phyloP scores from a whole-genome alignment of 2,329 filamentous ascomycete species.

The Penicillium sp. region DNA sequence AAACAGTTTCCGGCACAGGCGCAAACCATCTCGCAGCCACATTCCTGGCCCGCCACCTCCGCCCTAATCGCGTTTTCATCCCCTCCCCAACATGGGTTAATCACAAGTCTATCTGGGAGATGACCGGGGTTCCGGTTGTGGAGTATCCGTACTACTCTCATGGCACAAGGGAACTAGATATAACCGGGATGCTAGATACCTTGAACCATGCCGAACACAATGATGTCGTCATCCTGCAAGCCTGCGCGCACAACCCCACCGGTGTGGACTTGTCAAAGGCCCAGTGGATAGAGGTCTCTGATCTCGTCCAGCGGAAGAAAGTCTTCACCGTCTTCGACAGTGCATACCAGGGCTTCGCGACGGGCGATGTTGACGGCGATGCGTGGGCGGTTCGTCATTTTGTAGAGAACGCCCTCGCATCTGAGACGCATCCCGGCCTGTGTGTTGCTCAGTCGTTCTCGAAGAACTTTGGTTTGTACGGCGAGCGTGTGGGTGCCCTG shows the following conservation, averaged over 20 bases:
- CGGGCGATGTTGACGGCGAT: constrained; percentile 61
- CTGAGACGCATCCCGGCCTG: neutral
- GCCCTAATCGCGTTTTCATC: neutral
- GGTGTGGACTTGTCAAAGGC: constrained; percentile 69
- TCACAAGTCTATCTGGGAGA: neutral
- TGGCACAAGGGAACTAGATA: neutral
- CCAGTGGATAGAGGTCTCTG: constrained; percentile 80
- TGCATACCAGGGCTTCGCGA: constrained; percentile 88
- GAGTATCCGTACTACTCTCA: neutral
- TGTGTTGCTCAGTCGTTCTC: constrained; percentile 39
- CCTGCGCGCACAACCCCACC: constrained; percentile 94
- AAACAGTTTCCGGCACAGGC: neutral
- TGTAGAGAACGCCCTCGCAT: neutral
- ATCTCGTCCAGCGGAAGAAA: constrained; percentile 66
- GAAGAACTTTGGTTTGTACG: neutral
- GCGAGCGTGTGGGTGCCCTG: neutral
- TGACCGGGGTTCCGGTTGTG: neutral
- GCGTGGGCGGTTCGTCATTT: constrained; percentile 79
- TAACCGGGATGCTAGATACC: neutral
- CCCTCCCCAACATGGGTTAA: neutral
- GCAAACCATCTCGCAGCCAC: neutral
- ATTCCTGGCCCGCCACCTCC: neutral
- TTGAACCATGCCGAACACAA: constrained; percentile 63
- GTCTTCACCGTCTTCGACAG: constrained; percentile 93
- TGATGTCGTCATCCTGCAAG: constrained; percentile 82